These are phyloP conservation scores for Fusarium torulosum DNA, from an alignment of 2,329 filamentous ascomycete genomes.

Conservation along the genomic window DNA sequence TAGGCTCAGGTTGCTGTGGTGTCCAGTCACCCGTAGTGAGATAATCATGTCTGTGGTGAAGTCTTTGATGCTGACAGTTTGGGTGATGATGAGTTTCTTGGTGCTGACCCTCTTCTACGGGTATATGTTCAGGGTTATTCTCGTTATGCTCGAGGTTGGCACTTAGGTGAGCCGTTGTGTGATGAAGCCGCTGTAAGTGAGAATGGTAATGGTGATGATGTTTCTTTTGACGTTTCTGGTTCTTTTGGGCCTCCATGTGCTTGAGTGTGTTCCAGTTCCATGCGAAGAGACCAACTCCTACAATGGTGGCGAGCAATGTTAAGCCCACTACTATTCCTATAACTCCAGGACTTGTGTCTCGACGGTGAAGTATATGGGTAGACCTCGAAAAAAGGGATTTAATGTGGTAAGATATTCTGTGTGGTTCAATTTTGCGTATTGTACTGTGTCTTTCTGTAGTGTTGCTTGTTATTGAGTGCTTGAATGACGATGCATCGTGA, in stretches of 20 bases:
- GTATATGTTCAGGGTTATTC: not conserved
- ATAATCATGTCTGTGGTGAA: constrained; percentile 9
- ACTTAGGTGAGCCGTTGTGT: not conserved
- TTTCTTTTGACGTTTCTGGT: not conserved
- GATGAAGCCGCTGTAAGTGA: not conserved
- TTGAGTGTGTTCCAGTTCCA: constrained; percentile 26
- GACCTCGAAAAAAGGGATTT: no score
- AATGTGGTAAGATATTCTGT: no score
- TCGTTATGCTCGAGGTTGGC: not conserved
- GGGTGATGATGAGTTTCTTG: not conserved
- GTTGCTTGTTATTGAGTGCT: not conserved
- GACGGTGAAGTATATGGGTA: constrained; percentile 10
- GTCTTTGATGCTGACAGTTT: constrained; percentile 15
- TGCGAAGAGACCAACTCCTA: constrained; percentile 19
- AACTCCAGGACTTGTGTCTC: constrained; percentile 14
- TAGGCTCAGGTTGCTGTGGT: constrained; percentile 17
- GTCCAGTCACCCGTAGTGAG: not conserved
- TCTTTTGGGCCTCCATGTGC: not conserved
- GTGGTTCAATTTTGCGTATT: no score
- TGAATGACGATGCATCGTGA: not conserved
- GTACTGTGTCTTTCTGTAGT: no score
- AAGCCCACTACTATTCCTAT: constrained; percentile 29
- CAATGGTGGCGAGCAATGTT: constrained; percentile 12
- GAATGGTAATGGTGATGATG: not conserved
- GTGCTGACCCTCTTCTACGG: not conserved